A percentile compares a stretch with the other conserved stretches of the same genome.
Evolutionary conservation across 208 protist species (phyloP).

Genomic region (Entamoeba invadens): DNA sequence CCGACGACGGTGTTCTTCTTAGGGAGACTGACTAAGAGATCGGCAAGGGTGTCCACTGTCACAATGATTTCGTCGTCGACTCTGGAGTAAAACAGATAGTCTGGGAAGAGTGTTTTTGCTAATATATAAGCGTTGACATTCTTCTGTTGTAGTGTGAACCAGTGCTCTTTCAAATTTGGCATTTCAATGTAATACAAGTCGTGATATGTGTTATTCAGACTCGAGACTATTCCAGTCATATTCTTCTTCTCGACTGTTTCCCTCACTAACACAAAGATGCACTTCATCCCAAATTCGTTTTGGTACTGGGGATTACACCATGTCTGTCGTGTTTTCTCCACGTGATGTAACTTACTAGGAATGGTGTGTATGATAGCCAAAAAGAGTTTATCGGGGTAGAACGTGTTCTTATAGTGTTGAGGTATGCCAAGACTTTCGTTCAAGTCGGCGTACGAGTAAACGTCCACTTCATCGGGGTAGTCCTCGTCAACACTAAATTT

Average conservation of each 20-base stretch:
- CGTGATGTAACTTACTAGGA: background rate
- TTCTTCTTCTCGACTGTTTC: background rate
- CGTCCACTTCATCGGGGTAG: background rate
- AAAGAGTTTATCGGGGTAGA: background rate
- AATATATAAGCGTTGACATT: background rate
- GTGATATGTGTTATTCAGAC: background rate
- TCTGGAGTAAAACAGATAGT: background rate
- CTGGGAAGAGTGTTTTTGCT: background rate
- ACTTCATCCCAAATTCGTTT: background rate
- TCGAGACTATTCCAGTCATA: background rate
- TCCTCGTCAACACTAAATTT: background rate
- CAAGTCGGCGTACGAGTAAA: background rate
- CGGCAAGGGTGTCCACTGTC: background rate
- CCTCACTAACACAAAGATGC: background rate
- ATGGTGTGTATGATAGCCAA: background rate
- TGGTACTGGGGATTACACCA: background rate
- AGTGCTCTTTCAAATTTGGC: background rate
- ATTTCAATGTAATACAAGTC: background rate
- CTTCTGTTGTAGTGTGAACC: background rate
- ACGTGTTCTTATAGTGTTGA: background rate
- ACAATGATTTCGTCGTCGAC: background rate
- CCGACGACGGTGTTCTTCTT: background rate
- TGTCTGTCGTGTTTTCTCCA: background rate
- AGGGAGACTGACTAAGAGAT: background rate
- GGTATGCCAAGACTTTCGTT: background rate